Evolutionary conservation across 2,329 filamentous ascomycete genomes (phyloP).

Genomic region (Claviceps lovelessii): DNA sequence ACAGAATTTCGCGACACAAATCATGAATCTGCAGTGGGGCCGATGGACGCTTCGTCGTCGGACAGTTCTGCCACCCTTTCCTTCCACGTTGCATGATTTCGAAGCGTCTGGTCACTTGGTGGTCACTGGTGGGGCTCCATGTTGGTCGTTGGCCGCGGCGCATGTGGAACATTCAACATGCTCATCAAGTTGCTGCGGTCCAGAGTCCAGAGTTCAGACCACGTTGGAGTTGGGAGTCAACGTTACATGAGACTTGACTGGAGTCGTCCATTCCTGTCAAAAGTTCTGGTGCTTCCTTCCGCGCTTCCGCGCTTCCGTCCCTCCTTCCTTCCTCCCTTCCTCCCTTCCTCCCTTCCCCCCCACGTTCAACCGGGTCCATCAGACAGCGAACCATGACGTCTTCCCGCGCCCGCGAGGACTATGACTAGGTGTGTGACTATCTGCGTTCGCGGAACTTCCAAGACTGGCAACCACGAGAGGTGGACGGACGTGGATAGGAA

Average conservation of each 20-base stretch:
- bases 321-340: background rate
- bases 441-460: background rate
- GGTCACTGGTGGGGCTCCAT: background rate
- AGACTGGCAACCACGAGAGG: background rate
- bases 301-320: background rate
- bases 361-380: background rate
- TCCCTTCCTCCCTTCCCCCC: background rate
- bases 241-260: constrained; percentile 6
- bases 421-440: background rate
- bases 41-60: background rate
- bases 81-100: background rate
- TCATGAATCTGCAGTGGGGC: too few relatives aligned
- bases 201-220: background rate
- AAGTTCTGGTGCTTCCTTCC: background rate
- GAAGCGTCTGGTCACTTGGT: too few relatives aligned
- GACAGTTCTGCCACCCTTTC: background rate
- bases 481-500: background rate
- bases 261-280: background rate
- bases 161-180: too few relatives aligned
- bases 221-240: constrained; percentile 5
- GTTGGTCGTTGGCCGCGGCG: background rate
- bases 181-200: background rate
- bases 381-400: background rate
- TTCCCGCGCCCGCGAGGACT: background rate
- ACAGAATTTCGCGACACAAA: background rate